phyloP scores from a whole-genome alignment of 2,329 filamentous ascomycete genomes.

The Fusarium udum region DNA sequence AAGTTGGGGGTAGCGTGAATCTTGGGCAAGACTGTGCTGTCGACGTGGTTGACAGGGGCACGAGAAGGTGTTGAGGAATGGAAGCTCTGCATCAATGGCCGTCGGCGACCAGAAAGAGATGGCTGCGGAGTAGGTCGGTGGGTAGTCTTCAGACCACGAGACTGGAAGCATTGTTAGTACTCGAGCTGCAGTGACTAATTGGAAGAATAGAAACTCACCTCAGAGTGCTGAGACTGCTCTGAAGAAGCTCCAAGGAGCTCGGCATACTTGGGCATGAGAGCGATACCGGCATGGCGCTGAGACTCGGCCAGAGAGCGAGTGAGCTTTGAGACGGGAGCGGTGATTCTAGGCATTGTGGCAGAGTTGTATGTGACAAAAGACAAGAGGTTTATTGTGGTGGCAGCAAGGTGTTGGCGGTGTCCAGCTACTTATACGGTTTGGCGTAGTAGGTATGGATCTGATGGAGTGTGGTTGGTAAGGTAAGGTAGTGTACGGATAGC shows the following conservation, averaged over 20 bases:
- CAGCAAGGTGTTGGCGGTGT: constrained; percentile 2
- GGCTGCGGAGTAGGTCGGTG: constrained; percentile 59
- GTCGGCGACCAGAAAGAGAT: constrained; percentile 55
- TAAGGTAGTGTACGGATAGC: constrained; percentile 11
- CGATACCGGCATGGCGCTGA: constrained; percentile 51
- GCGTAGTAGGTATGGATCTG: constrained; percentile 1
- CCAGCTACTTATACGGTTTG: constrained; percentile 31
- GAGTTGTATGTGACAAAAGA: not conserved
- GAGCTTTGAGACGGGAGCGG: constrained; percentile 60
- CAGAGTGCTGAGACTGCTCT: constrained; percentile 46
- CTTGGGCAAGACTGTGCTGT: constrained; percentile 64
- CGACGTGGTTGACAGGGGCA: constrained; percentile 54
- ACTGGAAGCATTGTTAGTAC: constrained; percentile 39
- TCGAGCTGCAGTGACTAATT: not conserved
- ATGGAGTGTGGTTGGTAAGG: not conserved
- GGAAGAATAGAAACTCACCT: constrained; percentile 48
- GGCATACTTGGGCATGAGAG: constrained; percentile 59
- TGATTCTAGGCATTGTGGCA: constrained; percentile 58
- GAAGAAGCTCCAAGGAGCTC: constrained; percentile 53
- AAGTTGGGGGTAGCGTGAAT: constrained; percentile 46
- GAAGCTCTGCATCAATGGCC: constrained; percentile 73
- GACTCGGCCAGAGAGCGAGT: constrained; percentile 57
- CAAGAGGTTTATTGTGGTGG: not conserved
- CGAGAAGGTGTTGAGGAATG: constrained; percentile 57
- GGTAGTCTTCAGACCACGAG: constrained; percentile 57